Conservation (phyloP, 257 asterid genomes). For the Petunia secreta region DNA sequence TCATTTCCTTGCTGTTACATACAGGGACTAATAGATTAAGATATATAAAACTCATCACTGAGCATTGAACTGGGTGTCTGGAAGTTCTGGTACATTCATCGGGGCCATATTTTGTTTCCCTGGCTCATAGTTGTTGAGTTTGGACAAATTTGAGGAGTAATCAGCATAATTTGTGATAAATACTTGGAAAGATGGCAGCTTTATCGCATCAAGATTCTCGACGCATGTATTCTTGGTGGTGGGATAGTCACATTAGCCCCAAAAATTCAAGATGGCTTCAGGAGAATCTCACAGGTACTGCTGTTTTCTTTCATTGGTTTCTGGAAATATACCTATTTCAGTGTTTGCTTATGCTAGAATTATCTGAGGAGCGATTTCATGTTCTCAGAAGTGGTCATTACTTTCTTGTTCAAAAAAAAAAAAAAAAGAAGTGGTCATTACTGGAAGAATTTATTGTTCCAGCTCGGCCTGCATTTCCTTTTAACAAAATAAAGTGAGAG, state of each 20-base stretch:
- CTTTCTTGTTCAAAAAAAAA: neutral
- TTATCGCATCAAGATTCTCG: conserved; percentile 63
- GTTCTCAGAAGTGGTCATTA: neutral
- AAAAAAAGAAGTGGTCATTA: neutral
- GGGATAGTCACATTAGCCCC: conserved; percentile 99
- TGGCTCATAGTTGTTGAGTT: conserved; percentile 4
- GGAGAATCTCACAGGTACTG: conserved; percentile 93
- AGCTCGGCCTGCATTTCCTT: conserved; percentile 3
- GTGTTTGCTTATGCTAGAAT: conserved; percentile 18
- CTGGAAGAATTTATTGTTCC: neutral
- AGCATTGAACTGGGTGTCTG: conserved; percentile 47
- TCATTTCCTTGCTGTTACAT: conserved; percentile 28
- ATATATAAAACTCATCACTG: conserved; percentile 39
- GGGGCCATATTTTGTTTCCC: conserved; percentile 18
- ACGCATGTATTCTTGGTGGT: conserved; percentile 98
- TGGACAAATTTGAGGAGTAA: conserved; percentile 28
- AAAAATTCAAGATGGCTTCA: conserved; percentile 96
- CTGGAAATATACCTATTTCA: neutral
- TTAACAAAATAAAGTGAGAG: neutral
- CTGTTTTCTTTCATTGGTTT: conserved; percentile 22
- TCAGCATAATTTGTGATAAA: conserved; percentile 22
- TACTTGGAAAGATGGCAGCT: conserved; percentile 58
- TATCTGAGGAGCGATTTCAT: neutral
- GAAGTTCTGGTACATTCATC: conserved; percentile 21
- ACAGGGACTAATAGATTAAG: conserved; percentile 41